Evolutionary conservation across 2,329 filamentous ascomycete species (phyloP).

Genomic region (Arthrobotrys sinensis): DNA sequence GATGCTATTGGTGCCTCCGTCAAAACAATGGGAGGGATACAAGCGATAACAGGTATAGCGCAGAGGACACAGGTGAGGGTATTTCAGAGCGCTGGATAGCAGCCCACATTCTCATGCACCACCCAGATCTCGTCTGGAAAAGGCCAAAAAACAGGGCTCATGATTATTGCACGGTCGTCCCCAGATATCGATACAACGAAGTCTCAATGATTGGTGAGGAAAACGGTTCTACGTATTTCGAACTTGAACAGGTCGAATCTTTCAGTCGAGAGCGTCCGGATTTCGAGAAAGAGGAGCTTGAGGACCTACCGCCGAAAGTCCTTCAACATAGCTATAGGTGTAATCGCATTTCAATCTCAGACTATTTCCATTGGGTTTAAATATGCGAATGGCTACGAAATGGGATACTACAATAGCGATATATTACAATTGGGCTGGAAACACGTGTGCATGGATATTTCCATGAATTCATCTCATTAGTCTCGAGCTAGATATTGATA

Average conservation of each 20-base stretch:
- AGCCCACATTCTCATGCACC: background rate
- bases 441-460: too few relatives aligned
- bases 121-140: background rate
- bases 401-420: too few relatives aligned
- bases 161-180: background rate
- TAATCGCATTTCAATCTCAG: background rate
- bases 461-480: too few relatives aligned
- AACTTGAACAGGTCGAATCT: background rate
- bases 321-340: too few relatives aligned
- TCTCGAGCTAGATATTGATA: too few relatives aligned
- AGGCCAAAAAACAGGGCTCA: background rate
- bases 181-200: too few relatives aligned
- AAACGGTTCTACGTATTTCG: background rate
- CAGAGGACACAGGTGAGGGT: background rate
- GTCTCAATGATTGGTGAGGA: too few relatives aligned
- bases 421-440: too few relatives aligned
- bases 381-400: too few relatives aligned
- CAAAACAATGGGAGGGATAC: conserved; percentile 1
- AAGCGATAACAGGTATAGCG: background rate
- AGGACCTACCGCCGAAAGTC: background rate
- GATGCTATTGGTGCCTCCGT: conserved; percentile 3
- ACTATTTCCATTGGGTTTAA: conserved; percentile 4
- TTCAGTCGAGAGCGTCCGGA: background rate
- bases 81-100: background rate
- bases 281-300: conserved; percentile 2